These are phyloP conservation scores for Delitschia confertaspora DNA, from an alignment of 495 filamentous ascomycete genomes.

Conservation along the genomic window DNA sequence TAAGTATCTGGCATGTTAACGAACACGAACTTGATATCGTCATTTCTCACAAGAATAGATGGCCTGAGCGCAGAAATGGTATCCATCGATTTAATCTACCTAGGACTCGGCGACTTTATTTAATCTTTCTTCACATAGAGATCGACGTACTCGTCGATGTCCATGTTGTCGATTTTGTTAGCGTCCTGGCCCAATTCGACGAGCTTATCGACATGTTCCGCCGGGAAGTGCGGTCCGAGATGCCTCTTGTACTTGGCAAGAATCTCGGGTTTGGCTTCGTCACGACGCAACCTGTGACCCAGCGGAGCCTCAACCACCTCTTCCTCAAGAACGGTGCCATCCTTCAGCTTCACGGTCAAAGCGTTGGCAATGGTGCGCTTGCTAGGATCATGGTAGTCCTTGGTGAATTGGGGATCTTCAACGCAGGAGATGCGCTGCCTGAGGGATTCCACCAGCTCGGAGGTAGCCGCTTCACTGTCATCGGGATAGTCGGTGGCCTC, in stretches of 20 bases:
- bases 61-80: neutral
- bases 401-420: conserved; percentile 89
- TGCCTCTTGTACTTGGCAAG: conserved; percentile 91
- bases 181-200: conserved; percentile 64
- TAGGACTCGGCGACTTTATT: conserved; percentile 17
- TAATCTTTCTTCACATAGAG: conserved; percentile 72
- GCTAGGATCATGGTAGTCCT: conserved; percentile 84
- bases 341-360: conserved; percentile 83
- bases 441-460: conserved; percentile 77
- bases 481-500: conserved; percentile 89
- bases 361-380: conserved; percentile 96
- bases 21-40: neutral
- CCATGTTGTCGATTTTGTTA: conserved; percentile 65
- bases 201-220: conserved; percentile 67
- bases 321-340: conserved; percentile 88
- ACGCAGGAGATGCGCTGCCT: conserved; percentile 88
- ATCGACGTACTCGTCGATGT: conserved; percentile 89
- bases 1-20: too few relatives aligned
- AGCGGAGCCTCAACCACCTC: conserved; percentile 91
- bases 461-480: conserved; percentile 81
- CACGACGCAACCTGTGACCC: conserved; percentile 80
- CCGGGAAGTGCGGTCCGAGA: conserved; percentile 68
- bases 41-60: neutral
- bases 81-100: conserved; percentile 19
- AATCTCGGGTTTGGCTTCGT: conserved; percentile 96